Conservation (phyloP, 768 basidiomycete species). For the Russula abietina region DNA sequence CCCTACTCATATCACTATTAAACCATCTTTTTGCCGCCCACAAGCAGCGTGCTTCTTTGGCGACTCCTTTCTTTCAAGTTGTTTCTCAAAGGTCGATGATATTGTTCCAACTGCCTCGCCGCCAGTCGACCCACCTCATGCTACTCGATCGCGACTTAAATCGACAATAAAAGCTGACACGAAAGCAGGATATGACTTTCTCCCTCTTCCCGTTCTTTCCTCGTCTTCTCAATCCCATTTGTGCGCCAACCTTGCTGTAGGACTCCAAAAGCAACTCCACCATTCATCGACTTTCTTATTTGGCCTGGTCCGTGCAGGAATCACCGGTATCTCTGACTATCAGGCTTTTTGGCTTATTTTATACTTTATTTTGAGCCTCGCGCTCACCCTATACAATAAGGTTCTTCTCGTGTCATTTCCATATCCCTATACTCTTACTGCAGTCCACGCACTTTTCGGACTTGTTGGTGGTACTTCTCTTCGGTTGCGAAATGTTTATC, state of each 20-base stretch:
- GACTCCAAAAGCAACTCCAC: not conserved
- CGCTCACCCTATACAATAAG: slow-evolving; percentile 94
- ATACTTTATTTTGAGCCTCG: slow-evolving; percentile 89
- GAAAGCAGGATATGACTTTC: slow-evolving; percentile 1
- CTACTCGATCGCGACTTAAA: not conserved
- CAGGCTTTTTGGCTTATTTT: slow-evolving; percentile 58
- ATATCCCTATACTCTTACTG: slow-evolving; percentile 93
- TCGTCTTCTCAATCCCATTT: slow-evolving; percentile 1
- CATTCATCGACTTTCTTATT: not conserved
- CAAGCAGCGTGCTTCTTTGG: not conserved
- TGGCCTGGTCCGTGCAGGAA: not conserved
- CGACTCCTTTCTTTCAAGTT: not conserved
- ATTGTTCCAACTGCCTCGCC: not conserved
- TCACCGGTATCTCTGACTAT: not conserved
- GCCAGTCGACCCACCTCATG: not conserved
- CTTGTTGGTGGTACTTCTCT: slow-evolving; percentile 72
- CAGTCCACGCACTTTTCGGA: slow-evolving; percentile 83
- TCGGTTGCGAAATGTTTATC: slow-evolving; percentile 50
- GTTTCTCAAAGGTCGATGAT: not conserved
- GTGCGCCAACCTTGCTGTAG: not conserved
- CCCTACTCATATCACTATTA: not conserved
- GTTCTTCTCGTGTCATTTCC: slow-evolving; percentile 86
- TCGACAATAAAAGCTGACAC: not conserved
- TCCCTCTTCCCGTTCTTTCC: slow-evolving; percentile 19
- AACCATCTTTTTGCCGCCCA: not conserved